Conservation (phyloP, 1,284 basidiomycete species). For the Pisolithus thermaeus region DNA sequence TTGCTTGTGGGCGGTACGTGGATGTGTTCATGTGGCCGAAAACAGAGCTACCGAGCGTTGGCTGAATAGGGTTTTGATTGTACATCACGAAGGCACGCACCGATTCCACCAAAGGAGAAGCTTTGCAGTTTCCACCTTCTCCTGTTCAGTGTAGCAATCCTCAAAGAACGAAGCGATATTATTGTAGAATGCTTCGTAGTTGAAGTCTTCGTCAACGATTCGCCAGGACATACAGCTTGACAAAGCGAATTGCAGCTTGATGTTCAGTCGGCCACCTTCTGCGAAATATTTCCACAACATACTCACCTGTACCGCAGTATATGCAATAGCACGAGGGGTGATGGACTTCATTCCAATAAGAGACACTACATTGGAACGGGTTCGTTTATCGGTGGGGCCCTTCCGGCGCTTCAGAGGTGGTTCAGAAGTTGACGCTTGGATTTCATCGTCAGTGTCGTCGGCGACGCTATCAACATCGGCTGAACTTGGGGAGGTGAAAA, state of each 20-base stretch:
- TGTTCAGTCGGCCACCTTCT: background rate
- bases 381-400: too few species aligned
- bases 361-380: too few species aligned
- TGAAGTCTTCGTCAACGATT: constrained; percentile 4
- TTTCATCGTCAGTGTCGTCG: too few species aligned
- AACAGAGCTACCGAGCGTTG: background rate
- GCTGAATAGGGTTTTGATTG: background rate
- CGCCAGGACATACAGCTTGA: constrained; percentile 4
- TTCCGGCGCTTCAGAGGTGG: too few species aligned
- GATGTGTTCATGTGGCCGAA: background rate
- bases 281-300: background rate
- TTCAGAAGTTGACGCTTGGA: too few species aligned
- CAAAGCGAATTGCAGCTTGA: constrained; percentile 8
- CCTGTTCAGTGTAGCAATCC: background rate
- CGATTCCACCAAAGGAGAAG: constrained; percentile 12
- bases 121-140: background rate
- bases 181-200: constrained; percentile 8
- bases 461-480: too few species aligned
- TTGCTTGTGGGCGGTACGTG: background rate
- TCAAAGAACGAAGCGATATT: constrained; percentile 9
- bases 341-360: constrained; percentile 7
- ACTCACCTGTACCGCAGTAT: constrained; percentile 10
- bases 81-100: background rate
- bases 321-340: constrained; percentile 9
- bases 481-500: too few species aligned